A percentile compares a stretch with the other conserved stretches of the same genome.
Evolutionary conservation across 805 yeast genomes (phyloP).

Genomic region (Tetrapisispora phaffii): DNA sequence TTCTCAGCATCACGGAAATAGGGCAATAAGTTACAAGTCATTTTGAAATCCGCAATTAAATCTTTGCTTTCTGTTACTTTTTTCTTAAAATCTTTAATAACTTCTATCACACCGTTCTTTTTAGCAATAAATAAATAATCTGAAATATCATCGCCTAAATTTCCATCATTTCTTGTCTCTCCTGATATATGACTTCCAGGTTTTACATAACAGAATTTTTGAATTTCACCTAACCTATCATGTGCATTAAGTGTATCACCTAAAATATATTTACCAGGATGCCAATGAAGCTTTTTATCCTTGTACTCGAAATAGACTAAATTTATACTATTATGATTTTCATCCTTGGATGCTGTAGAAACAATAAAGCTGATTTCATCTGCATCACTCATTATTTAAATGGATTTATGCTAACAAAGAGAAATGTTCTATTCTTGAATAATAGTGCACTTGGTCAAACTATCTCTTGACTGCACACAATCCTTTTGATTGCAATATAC

Average conservation of each 20-base stretch:
- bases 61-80: slow-evolving; percentile 7
- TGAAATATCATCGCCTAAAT: slow-evolving; percentile 4
- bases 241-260: slow-evolving; percentile 2
- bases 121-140: slow-evolving; percentile 25
- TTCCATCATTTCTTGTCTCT: slow-evolving; percentile 6
- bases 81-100: slow-evolving; percentile 18
- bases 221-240: slow-evolving; percentile 5
- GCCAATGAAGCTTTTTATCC: background rate
- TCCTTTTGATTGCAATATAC: no score
- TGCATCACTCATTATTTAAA: background rate
- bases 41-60: slow-evolving; percentile 13
- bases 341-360: background rate
- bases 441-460: background rate
- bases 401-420: background rate
- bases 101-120: slow-evolving; percentile 23
- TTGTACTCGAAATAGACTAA: background rate
- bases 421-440: background rate
- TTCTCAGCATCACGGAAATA: slow-evolving; percentile 8
- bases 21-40: slow-evolving; percentile 15
- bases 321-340: background rate
- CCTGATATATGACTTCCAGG: slow-evolving; percentile 7
- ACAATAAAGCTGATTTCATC: background rate
- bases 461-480: no score
- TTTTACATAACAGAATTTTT: slow-evolving; percentile 21
- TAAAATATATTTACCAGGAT: background rate